Percentiles rank a stretch among this genome's conserved stretches.
These are phyloP conservation scores for Nannizzia gypsea DNA, from an alignment of 2,329 filamentous ascomycete species.

Conservation along the genomic window DNA sequence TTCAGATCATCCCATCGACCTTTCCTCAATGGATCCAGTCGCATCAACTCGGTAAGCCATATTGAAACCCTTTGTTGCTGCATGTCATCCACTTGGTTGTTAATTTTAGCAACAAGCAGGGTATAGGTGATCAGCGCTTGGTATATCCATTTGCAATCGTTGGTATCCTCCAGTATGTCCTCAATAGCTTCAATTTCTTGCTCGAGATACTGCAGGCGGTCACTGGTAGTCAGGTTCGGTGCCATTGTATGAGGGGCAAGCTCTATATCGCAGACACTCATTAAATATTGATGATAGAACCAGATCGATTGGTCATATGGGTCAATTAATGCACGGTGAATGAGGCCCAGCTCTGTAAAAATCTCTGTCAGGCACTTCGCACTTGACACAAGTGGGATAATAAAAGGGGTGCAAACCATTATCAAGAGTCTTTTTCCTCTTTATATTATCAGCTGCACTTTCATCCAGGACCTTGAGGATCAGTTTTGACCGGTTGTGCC, in stretches of 20 bases:
- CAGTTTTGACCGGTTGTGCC: slow-evolving; percentile 80
- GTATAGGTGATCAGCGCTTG: slow-evolving; percentile 71
- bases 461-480: slow-evolving; percentile 66
- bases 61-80: slow-evolving; percentile 35
- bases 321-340: slow-evolving; percentile 71
- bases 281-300: slow-evolving; percentile 89
- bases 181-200: slow-evolving; percentile 64
- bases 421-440: slow-evolving; percentile 59
- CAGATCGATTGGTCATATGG: slow-evolving; percentile 92
- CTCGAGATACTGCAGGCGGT: slow-evolving; percentile 54
- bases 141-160: slow-evolving; percentile 78
- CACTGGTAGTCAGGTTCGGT: slow-evolving; percentile 47
- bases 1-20: slow-evolving; percentile 67
- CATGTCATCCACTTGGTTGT: slow-evolving; percentile 37
- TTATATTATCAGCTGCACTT: slow-evolving; percentile 49
- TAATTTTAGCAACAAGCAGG: slow-evolving; percentile 42
- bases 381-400: not conserved
- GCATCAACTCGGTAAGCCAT: slow-evolving; percentile 56
- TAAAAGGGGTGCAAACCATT: slow-evolving; percentile 40
- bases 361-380: slow-evolving; percentile 1
- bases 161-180: slow-evolving; percentile 52
- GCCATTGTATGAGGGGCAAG: slow-evolving; percentile 45
- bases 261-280: slow-evolving; percentile 52
- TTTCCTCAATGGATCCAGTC: slow-evolving; percentile 60
- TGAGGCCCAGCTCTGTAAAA: slow-evolving; percentile 56